Percentiles rank a stretch among this genome's conserved stretches.
Conservation (phyloP, 805 yeast genomes). For the Lipomyces kockii region DNA sequence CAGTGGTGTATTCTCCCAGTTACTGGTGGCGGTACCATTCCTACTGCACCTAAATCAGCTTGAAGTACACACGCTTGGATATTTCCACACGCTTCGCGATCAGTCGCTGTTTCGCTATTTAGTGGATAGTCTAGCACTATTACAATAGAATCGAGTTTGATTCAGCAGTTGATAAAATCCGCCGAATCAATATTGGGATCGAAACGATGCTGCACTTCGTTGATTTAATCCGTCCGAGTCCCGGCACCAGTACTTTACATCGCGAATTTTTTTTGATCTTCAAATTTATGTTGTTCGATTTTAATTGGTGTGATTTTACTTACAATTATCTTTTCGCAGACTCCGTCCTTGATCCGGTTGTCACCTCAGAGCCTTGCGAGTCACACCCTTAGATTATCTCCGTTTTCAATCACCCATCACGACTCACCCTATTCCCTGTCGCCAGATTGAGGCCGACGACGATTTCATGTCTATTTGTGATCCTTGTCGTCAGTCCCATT, state of each 20-base stretch:
- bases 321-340: neutral
- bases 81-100: too few relatives aligned
- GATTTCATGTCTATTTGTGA: conserved; percentile 8
- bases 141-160: neutral
- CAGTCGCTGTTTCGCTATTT: too few relatives aligned
- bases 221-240: neutral
- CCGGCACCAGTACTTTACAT: neutral
- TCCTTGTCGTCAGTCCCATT: neutral
- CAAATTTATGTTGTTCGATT: neutral
- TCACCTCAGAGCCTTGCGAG: neutral
- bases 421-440: neutral
- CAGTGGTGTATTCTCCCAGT: too few relatives aligned
- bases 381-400: neutral
- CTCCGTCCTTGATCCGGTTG: neutral
- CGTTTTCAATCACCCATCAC: neutral
- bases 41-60: too few relatives aligned
- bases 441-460: neutral
- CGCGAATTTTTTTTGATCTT: neutral
- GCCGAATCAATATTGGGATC: neutral
- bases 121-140: too few relatives aligned
- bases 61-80: too few relatives aligned
- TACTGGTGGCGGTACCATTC: too few relatives aligned
- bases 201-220: neutral
- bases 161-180: neutral
- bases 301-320: neutral